phyloP scores from a whole-genome alignment of 2,329 filamentous ascomycete species.

The Trichophyton equinum region DNA sequence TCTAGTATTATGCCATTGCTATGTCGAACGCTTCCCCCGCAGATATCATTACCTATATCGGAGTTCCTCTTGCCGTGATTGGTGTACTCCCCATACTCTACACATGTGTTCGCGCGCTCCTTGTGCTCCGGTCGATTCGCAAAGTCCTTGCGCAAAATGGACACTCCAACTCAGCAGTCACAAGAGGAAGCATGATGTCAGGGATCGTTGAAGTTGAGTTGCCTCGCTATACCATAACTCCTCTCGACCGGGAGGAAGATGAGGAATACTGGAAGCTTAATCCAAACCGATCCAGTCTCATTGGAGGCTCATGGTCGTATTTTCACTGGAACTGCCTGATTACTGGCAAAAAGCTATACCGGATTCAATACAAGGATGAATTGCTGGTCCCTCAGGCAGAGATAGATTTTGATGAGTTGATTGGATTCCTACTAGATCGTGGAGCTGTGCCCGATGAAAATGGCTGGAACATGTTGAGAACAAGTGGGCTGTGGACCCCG shows the following conservation, averaged over 20 bases:
- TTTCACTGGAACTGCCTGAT: slow-evolving; percentile 55
- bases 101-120: slow-evolving; percentile 49
- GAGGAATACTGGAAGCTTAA: slow-evolving; percentile 48
- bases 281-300: slow-evolving; percentile 40
- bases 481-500: slow-evolving; percentile 49
- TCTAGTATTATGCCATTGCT: background rate
- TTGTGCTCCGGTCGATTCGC: slow-evolving; percentile 49
- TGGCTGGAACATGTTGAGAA: slow-evolving; percentile 46
- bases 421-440: slow-evolving; percentile 51
- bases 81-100: slow-evolving; percentile 54
- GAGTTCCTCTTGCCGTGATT: slow-evolving; percentile 46
- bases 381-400: slow-evolving; percentile 37
- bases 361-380: slow-evolving; percentile 48
- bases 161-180: slow-evolving; percentile 43
- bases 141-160: slow-evolving; percentile 45
- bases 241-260: slow-evolving; percentile 44
- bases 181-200: slow-evolving; percentile 51
- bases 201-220: slow-evolving; percentile 55
- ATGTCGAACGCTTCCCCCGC: slow-evolving; percentile 20
- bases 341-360: slow-evolving; percentile 50
- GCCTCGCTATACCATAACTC: slow-evolving; percentile 51
- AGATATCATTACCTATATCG: slow-evolving; percentile 45
- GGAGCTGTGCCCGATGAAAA: slow-evolving; percentile 49
- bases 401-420: slow-evolving; percentile 46
- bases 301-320: slow-evolving; percentile 51